phyloP scores from a whole-genome alignment of 2,329 filamentous ascomycete species.

The Cryphonectria radicalis region DNA sequence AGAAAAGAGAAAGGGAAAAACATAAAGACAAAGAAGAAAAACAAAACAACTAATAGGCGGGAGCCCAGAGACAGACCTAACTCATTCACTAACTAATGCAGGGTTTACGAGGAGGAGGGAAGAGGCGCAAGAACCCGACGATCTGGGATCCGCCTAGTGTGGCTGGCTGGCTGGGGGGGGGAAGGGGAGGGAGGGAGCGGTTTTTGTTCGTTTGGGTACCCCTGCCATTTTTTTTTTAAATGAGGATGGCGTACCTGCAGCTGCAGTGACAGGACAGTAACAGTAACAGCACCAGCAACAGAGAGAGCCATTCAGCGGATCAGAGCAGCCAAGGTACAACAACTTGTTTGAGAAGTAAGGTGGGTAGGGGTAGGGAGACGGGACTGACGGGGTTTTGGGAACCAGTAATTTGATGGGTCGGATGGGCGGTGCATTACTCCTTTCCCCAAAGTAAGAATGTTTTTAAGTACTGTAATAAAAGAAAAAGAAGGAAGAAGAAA shows the following conservation, averaged over 20 bases:
- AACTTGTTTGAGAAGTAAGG: not conserved
- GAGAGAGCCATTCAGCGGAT: not conserved
- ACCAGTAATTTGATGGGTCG: not conserved
- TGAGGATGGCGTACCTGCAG: constrained; percentile 9
- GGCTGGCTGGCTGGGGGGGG: not conserved
- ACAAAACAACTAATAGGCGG: not conserved
- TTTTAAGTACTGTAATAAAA: too few species aligned
- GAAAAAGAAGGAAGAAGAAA: too few species aligned
- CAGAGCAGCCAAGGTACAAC: constrained; percentile 8
- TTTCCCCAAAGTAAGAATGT: too few species aligned
- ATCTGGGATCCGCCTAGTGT: constrained; percentile 19
- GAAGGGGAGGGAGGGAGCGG: not conserved
- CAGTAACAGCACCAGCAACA: not conserved
- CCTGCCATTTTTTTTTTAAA: constrained; percentile 14
- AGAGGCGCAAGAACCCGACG: constrained; percentile 18
- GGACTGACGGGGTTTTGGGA: not conserved
- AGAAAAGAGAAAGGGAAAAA: not conserved
- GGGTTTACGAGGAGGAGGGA: not conserved
- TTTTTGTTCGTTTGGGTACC: not conserved
- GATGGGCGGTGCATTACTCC: not conserved
- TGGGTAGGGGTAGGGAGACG: not conserved
- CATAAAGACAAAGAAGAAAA: not conserved
- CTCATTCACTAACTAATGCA: not conserved
- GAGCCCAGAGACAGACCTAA: not conserved
- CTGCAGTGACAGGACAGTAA: constrained; percentile 5